Conservation (phyloP, 495 filamentous ascomycete genomes). For the Hypoxylon perforatum region DNA sequence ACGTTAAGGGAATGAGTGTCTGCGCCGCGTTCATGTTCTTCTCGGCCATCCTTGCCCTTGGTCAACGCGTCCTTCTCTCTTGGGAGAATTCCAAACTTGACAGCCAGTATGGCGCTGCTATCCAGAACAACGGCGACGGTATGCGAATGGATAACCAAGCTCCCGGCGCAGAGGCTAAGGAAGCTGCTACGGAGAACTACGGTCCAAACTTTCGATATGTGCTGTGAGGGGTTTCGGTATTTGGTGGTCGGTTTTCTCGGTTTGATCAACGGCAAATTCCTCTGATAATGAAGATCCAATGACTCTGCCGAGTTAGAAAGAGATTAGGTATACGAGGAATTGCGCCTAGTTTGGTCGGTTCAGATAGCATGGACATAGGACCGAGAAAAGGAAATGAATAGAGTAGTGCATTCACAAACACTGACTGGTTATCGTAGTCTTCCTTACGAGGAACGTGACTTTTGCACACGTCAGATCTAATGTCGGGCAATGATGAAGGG, state of each 20-base stretch:
- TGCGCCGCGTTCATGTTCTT: conserved; percentile 76
- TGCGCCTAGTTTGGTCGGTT: too few relatives aligned
- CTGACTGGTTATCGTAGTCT: too few relatives aligned
- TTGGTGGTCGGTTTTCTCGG: conserved; percentile 16
- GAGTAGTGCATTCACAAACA: too few relatives aligned
- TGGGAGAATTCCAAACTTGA: conserved; percentile 67
- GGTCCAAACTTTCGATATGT: conserved; percentile 53
- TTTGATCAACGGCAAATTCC: not conserved
- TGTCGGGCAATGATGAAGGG: too few relatives aligned
- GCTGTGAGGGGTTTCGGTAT: conserved; percentile 35
- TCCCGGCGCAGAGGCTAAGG: conserved; percentile 1
- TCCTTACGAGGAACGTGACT: too few relatives aligned
- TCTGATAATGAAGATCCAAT: not conserved
- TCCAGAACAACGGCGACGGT: too few relatives aligned
- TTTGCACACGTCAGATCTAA: too few relatives aligned
- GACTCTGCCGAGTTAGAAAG: not conserved
- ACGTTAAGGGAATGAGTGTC: conserved; percentile 68
- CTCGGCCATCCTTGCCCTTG: conserved; percentile 64
- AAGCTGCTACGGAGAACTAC: conserved; percentile 46
- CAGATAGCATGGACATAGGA: too few relatives aligned
- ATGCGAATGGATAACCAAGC: conserved; percentile 1
- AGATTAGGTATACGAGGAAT: too few relatives aligned
- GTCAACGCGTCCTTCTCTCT: conserved; percentile 63
- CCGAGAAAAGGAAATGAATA: too few relatives aligned
- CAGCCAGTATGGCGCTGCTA: conserved; percentile 28